Base-by-base conservation (phyloP, 192 early-diverging fungal species). In the Podila clonocystis region DNA sequence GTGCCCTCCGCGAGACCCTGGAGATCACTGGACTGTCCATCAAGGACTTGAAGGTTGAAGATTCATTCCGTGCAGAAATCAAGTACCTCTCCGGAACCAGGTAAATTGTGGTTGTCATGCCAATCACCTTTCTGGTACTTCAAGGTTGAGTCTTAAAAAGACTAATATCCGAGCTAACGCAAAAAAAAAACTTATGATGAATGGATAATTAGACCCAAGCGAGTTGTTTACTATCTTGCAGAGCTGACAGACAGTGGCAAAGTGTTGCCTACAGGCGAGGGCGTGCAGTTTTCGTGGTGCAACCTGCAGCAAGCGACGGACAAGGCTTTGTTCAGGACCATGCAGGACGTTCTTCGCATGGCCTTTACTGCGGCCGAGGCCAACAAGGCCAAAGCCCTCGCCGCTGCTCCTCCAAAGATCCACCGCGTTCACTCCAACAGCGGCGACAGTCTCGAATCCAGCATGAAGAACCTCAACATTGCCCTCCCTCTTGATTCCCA, bases 301-400 rank as follows among this genome's bases (percentile, higher is more conserved):
- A 67, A 86, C 26, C 76, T 92, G 9, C 86, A 91, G 33, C 82
- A 84, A 61, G 94, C 94, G 0, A 68, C 83, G 4, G 93, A 94
- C 38, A 94, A 91, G 69, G 87, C 82, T 1, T 73, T 89, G 36
- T 95, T 90, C 78, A 89, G 89, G 70, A 93, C 85, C 74, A 96
- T 96, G 94, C 94, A 96, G 82, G 89, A 95, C 64, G 90, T 94
- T 9, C 84, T 96, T 62, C 86, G 82, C n/a, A 82, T 90, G 65
- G 91, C 95, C 1, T 83, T 89, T 52, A 71, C 86, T 58, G 91
- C 88, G 75, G 88, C 93, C 29, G 92, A 92, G 65, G 84, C 82
- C 24, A 86, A 82, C 30, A 88, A 86, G 65, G 77, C 77, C 65
- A 59, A 68, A 58, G 70, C 74, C 38, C 59, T 72, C 50, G 73